These are phyloP conservation scores for Syzygium jambos DNA, from an alignment of 345 rosid genomes.

Conservation along the genomic window DNA sequence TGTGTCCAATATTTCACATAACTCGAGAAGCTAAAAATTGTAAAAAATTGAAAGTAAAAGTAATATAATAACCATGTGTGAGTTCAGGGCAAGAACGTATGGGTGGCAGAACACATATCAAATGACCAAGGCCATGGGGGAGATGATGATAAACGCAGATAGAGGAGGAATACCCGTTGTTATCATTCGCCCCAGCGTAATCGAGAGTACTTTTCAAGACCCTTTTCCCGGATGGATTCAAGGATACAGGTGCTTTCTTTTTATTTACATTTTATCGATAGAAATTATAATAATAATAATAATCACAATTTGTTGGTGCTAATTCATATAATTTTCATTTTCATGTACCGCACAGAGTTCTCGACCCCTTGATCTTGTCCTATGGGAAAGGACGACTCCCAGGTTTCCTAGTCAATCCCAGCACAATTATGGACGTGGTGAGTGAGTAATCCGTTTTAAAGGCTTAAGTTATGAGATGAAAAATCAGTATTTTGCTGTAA, in stretches of 20 bases:
- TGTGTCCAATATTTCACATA: not conserved
- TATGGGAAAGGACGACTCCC: slow-evolving; percentile 27
- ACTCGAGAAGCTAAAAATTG: not conserved
- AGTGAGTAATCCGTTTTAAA: not conserved
- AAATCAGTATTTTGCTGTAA: not conserved
- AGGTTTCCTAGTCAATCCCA: slow-evolving; percentile 9
- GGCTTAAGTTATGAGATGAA: not conserved
- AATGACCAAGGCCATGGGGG: slow-evolving; percentile 35
- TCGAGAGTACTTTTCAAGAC: slow-evolving; percentile 15
- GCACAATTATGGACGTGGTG: slow-evolving; percentile 10
- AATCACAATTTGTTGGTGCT: too few species aligned
- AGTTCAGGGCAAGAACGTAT: slow-evolving; percentile 13
- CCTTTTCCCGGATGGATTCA: slow-evolving; percentile 30
- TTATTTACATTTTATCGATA: not conserved
- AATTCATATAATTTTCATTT: not conserved
- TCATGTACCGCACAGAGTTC: slow-evolving; percentile 9
- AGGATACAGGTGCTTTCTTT: slow-evolving; percentile 6
- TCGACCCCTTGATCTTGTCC: slow-evolving; percentile 22
- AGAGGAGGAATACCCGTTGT: slow-evolving; percentile 12
- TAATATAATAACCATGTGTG: not conserved
- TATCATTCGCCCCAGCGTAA: slow-evolving; percentile 22
- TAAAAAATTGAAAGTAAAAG: not conserved
- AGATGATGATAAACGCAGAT: slow-evolving; percentile 6
- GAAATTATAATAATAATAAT: not conserved
- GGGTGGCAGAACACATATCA: slow-evolving; percentile 23